phyloP scores from a whole-genome alignment of 2,329 filamentous ascomycete species.

The Fusarium citri region DNA sequence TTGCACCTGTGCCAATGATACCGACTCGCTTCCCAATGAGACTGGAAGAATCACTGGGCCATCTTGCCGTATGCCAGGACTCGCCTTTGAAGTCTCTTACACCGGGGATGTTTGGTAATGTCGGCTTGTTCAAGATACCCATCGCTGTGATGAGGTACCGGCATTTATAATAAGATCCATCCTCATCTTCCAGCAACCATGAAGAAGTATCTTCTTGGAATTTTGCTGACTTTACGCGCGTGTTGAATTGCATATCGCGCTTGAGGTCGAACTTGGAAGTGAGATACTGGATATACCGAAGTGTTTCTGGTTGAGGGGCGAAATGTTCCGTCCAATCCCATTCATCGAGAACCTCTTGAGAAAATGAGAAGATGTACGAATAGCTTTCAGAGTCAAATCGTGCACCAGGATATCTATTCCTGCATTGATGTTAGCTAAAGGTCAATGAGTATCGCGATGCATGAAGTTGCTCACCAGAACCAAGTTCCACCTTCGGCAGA shows the following conservation, averaged over 20 bases:
- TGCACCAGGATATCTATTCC: constrained; percentile 56
- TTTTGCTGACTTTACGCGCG: constrained; percentile 52
- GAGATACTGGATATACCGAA: constrained; percentile 58
- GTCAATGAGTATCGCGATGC: neutral
- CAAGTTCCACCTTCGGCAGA: constrained; percentile 59
- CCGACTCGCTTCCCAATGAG: constrained; percentile 29
- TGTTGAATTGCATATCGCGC: constrained; percentile 56
- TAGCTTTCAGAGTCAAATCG: constrained; percentile 51
- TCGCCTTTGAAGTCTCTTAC: constrained; percentile 26
- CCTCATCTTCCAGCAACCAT: constrained; percentile 24
- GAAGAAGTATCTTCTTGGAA: constrained; percentile 49
- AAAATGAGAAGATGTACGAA: constrained; percentile 35
- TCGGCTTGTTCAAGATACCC: constrained; percentile 32
- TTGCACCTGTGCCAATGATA: constrained; percentile 31
- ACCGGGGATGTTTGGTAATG: constrained; percentile 16
- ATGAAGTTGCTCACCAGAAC: constrained; percentile 50
- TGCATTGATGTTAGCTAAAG: neutral
- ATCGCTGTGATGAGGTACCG: constrained; percentile 34
- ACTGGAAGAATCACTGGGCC: constrained; percentile 18
- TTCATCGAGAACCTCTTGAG: constrained; percentile 52
- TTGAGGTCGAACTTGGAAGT: constrained; percentile 55
- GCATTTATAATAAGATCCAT: constrained; percentile 2
- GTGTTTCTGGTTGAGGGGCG: constrained; percentile 52
- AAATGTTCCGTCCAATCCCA: constrained; percentile 55
- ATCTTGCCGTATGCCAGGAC: constrained; percentile 33